Evolutionary conservation across 768 basidiomycete genomes (phyloP).

Genomic region (Polyporus arcularius): DNA sequence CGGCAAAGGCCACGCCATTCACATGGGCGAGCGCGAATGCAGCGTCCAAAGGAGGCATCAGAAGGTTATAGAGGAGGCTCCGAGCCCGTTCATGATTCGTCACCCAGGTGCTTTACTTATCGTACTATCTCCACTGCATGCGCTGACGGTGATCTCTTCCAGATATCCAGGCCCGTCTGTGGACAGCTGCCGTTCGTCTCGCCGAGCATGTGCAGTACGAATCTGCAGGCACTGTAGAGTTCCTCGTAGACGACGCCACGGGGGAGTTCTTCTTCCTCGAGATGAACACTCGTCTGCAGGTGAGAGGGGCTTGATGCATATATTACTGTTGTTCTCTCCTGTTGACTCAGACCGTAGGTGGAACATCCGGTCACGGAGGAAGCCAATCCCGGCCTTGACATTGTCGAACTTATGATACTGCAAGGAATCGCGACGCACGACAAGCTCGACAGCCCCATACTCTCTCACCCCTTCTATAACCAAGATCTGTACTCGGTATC

Average conservation of each 20-base stretch:
- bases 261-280: constrained; percentile 67
- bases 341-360: constrained; percentile 38
- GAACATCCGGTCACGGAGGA: constrained; percentile 70
- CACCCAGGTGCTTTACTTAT: constrained; percentile 41
- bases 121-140: background rate
- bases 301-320: constrained; percentile 15
- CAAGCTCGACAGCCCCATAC: constrained; percentile 13
- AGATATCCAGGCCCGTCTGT: constrained; percentile 52
- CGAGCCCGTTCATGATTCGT: constrained; percentile 54
- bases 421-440: constrained; percentile 48
- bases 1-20: constrained; percentile 55
- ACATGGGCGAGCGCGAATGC: constrained; percentile 73
- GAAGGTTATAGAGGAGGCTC: constrained; percentile 72
- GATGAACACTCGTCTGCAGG: constrained; percentile 71
- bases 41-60: constrained; percentile 70
- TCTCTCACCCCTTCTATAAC: constrained; percentile 32
- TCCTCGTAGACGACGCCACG: constrained; percentile 55
- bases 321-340: background rate
- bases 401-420: constrained; percentile 65
- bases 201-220: constrained; percentile 52
- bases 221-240: constrained; percentile 72
- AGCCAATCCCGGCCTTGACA: constrained; percentile 54
- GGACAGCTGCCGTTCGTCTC: constrained; percentile 52
- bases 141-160: background rate
- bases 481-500: constrained; percentile 39